Percentiles rank a stretch among this genome's conserved stretches.
These are phyloP conservation scores for Pestalotiopsis sp. DNA, from an alignment of 2,329 filamentous ascomycete species.

Conservation along the genomic window DNA sequence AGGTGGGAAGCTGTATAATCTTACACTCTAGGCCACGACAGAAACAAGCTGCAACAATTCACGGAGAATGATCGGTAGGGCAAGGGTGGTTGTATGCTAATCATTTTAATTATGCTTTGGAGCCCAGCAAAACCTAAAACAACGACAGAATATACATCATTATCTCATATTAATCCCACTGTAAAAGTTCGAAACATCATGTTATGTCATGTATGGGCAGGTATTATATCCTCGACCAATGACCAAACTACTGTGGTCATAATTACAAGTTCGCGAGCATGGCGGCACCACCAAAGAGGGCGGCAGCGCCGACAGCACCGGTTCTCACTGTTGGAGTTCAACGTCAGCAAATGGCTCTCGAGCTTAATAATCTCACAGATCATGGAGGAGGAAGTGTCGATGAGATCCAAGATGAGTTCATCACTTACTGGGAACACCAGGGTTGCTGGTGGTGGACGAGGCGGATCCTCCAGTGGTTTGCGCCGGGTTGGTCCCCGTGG, in stretches of 20 bases:
- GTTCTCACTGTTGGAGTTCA: constrained; percentile 31
- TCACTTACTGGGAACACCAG: constrained; percentile 16
- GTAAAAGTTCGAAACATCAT: not conserved
- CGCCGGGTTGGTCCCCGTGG: constrained; percentile 40
- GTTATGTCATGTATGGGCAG: not conserved
- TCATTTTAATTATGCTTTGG: too few relatives aligned
- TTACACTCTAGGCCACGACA: not conserved
- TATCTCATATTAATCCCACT: not conserved
- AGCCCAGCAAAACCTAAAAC: too few relatives aligned
- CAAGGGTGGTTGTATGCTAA: too few relatives aligned
- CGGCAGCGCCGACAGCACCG: constrained; percentile 39
- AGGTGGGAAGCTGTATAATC: not conserved
- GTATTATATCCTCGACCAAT: not conserved
- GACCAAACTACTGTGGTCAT: not conserved
- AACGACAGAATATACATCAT: too few relatives aligned
- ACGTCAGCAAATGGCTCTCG: not conserved
- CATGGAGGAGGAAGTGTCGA: not conserved
- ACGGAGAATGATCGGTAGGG: not conserved
- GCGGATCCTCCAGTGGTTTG: constrained; percentile 32
- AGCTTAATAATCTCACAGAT: too few relatives aligned
- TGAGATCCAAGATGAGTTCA: not conserved
- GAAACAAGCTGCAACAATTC: not conserved
- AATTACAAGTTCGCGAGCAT: constrained; percentile 23
- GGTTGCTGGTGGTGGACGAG: constrained; percentile 33
- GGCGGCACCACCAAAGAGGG: constrained; percentile 28